Conservation (phyloP, 208 protist species). For the Sergeia podlipaevii region DNA sequence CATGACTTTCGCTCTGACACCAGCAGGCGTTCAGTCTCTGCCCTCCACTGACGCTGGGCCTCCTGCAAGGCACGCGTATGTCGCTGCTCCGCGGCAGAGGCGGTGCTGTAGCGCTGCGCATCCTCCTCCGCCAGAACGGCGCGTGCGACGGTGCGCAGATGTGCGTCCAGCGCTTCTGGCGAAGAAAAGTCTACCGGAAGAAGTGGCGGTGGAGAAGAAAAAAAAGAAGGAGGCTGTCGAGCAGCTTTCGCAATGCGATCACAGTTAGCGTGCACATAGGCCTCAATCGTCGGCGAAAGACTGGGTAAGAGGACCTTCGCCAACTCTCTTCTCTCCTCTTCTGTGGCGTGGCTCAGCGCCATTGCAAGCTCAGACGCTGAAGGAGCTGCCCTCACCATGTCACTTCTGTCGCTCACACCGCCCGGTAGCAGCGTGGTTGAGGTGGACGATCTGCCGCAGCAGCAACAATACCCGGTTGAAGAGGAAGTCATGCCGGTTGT, state of each 20-base stretch:
- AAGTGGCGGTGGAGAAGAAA: not conserved
- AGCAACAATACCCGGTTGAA: too few species aligned
- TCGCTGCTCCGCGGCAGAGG: conserved; percentile 17
- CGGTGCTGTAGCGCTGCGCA: conserved; percentile 21
- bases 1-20: conserved; percentile 6
- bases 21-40: conserved; percentile 13
- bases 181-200: conserved; percentile 12
- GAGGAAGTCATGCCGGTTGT: too few species aligned
- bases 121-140: conserved; percentile 43
- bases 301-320: not conserved
- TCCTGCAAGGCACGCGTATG: conserved; percentile 15
- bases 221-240: conserved; percentile 5
- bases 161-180: conserved; percentile 39
- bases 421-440: too few species aligned
- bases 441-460: too few species aligned
- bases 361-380: too few species aligned
- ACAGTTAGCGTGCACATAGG: too few species aligned
- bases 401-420: too few species aligned
- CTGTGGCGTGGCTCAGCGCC: not conserved
- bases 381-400: too few species aligned
- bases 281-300: not conserved
- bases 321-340: not conserved
- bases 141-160: conserved; percentile 41
- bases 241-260: too few species aligned
- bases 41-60: conserved; percentile 4